A percentile compares a stretch with the other conserved stretches of the same genome.
phyloP scores from a whole-genome alignment of 441 rosid species.

The Lepidium campestre region DNA sequence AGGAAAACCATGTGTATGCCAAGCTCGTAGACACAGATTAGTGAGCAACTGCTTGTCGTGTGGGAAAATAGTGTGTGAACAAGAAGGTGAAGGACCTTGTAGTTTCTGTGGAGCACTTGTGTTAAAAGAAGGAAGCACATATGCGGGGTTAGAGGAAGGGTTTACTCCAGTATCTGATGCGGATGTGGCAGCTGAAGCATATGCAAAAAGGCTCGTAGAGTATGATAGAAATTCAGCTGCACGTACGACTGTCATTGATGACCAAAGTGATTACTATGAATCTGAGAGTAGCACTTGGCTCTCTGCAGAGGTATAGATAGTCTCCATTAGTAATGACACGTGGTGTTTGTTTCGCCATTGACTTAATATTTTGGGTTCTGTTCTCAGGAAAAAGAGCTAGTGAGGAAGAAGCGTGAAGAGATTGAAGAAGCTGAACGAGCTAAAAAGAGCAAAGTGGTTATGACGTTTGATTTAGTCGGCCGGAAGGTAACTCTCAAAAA shows the following conservation, averaged over 20 bases:
- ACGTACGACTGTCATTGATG: slow-evolving; percentile 88
- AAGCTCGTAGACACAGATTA: slow-evolving; percentile 71
- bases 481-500: slow-evolving; percentile 58
- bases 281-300: slow-evolving; percentile 87
- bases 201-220: slow-evolving; percentile 85
- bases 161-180: slow-evolving; percentile 59
- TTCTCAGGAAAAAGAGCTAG: slow-evolving; percentile 72
- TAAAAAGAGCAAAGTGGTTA: slow-evolving; percentile 67
- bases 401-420: slow-evolving; percentile 72
- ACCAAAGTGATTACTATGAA: slow-evolving; percentile 94
- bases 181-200: slow-evolving; percentile 84
- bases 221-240: slow-evolving; percentile 90
- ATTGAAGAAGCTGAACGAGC: slow-evolving; percentile 76
- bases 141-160: slow-evolving; percentile 78
- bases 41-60: slow-evolving; percentile 95
- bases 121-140: slow-evolving; percentile 78
- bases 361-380: neutral
- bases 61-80: slow-evolving; percentile 92
- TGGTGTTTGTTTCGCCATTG: neutral
- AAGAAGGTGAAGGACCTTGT: slow-evolving; percentile 96
- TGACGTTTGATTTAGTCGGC: slow-evolving; percentile 91
- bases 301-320: slow-evolving; percentile 66
- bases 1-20: slow-evolving; percentile 87
- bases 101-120: slow-evolving; percentile 83
- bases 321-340: neutral